phyloP scores from a whole-genome alignment of 1,139 yeast species.

The Kurtzmaniella quercitrusa region DNA sequence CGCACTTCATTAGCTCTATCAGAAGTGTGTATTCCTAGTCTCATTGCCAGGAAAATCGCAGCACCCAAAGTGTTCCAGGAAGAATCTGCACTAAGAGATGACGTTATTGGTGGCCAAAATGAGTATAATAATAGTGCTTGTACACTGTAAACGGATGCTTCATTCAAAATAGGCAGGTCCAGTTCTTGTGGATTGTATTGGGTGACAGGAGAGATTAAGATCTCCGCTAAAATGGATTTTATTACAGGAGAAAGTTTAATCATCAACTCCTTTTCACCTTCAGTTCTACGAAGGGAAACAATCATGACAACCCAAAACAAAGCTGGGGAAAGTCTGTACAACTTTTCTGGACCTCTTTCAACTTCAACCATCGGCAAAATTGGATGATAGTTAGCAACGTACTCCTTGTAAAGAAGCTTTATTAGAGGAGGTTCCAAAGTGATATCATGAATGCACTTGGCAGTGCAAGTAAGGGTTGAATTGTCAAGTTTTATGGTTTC shows the following conservation, averaged over 20 bases:
- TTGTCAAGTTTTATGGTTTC: constrained; percentile 24
- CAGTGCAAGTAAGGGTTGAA: constrained; percentile 36
- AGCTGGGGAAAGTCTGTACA: constrained; percentile 77
- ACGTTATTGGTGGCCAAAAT: constrained; percentile 93
- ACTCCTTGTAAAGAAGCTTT: constrained; percentile 62
- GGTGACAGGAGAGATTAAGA: constrained; percentile 86
- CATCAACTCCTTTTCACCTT: constrained; percentile 33
- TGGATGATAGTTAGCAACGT: constrained; percentile 71
- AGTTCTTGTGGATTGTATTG: constrained; percentile 71
- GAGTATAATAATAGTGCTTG: constrained; percentile 88
- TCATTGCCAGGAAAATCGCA: constrained; percentile 85
- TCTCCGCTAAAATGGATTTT: constrained; percentile 76
- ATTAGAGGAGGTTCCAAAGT: constrained; percentile 60
- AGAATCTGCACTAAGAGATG: constrained; percentile 90
- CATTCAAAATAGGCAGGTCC: constrained; percentile 78
- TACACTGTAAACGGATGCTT: constrained; percentile 89
- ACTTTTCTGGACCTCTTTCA: constrained; percentile 71
- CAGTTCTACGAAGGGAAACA: constrained; percentile 66
- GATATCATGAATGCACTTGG: constrained; percentile 67
- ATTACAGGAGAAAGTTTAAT: constrained; percentile 63
- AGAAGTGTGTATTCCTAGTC: constrained; percentile 71
- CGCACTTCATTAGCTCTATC: constrained; percentile 63
- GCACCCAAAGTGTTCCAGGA: constrained; percentile 94
- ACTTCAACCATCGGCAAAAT: constrained; percentile 86
- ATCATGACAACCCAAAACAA: constrained; percentile 93